These are phyloP conservation scores for Onygenales sp. DNA, from an alignment of 2,329 filamentous ascomycete species.

Conservation along the genomic window DNA sequence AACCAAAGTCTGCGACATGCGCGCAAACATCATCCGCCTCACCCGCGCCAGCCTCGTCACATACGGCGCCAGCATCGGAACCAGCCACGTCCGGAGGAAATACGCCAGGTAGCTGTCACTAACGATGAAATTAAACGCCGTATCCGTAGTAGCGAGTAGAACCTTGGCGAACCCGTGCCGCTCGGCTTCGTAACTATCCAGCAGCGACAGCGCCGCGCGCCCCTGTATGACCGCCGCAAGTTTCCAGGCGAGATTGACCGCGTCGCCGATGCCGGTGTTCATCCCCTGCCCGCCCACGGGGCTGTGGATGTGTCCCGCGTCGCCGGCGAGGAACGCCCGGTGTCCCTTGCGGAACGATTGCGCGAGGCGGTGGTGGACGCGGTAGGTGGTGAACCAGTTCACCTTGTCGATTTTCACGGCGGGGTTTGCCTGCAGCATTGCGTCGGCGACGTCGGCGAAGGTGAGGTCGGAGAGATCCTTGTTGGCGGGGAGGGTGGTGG, in stretches of 20 bases:
- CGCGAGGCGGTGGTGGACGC: conserved; percentile 36
- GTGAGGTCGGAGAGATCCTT: conserved; percentile 15
- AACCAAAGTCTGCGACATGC: conserved; percentile 35
- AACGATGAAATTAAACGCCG: no score
- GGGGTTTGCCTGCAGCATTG: conserved; percentile 11
- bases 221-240: conserved; percentile 37
- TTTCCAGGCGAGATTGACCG: conserved; percentile 46
- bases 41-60: no score
- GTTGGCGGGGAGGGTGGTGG: background rate
- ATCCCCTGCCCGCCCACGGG: conserved; percentile 50
- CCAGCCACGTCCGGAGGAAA: no score
- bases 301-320: conserved; percentile 49
- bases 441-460: conserved; percentile 20
- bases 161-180: conserved; percentile 37
- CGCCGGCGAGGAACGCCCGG: conserved; percentile 45
- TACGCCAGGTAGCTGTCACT: no score
- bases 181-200: conserved; percentile 42
- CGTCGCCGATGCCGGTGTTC: conserved; percentile 48
- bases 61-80: no score
- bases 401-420: conserved; percentile 19
- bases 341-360: conserved; percentile 34
- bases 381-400: conserved; percentile 37
- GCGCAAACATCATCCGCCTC: conserved; percentile 17
- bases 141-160: no score
- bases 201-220: conserved; percentile 26